Evolutionary conservation across 2,329 filamentous ascomycete genomes (phyloP).

Genomic region (Sordariomycetes sp.): DNA sequence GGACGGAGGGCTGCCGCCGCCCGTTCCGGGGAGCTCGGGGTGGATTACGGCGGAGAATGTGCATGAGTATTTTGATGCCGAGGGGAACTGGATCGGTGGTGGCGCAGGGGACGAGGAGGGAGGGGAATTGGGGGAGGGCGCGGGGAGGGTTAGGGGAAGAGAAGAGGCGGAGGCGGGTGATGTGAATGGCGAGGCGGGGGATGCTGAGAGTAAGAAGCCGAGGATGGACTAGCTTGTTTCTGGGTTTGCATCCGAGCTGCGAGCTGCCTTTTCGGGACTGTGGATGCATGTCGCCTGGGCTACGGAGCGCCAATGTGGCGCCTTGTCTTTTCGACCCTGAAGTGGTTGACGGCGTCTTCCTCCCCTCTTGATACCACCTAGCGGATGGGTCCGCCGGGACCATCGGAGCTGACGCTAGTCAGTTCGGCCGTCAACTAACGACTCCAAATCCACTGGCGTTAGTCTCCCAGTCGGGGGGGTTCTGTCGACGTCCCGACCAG

Average conservation of each 20-base stretch:
- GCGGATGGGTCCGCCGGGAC: neutral
- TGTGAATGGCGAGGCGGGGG: conserved; percentile 24
- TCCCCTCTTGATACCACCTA: neutral
- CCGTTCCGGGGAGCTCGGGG: conserved; percentile 59
- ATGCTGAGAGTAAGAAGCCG: conserved; percentile 30
- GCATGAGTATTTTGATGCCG: conserved; percentile 65
- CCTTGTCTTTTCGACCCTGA: neutral
- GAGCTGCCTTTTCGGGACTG: neutral
- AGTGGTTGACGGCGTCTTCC: neutral
- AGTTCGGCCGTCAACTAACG: neutral
- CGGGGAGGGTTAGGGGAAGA: conserved; percentile 39
- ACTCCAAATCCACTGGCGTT: neutral
- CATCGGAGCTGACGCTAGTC: neutral
- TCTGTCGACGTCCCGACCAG: neutral
- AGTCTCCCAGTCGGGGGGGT: too few species aligned
- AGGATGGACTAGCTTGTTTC: conserved; percentile 24
- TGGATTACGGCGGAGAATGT: conserved; percentile 94
- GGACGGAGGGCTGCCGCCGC: conserved; percentile 44
- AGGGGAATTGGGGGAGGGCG: conserved; percentile 47
- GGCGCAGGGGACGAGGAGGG: conserved; percentile 26
- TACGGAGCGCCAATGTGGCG: neutral
- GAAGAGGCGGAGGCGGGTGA: conserved; percentile 43
- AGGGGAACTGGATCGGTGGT: conserved; percentile 60
- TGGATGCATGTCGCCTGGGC: neutral
- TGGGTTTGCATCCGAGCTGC: neutral